These are phyloP conservation scores for Hsuehochloa calcarea DNA, from an alignment of 176 grass and related monocot genomes.

Conservation along the genomic window DNA sequence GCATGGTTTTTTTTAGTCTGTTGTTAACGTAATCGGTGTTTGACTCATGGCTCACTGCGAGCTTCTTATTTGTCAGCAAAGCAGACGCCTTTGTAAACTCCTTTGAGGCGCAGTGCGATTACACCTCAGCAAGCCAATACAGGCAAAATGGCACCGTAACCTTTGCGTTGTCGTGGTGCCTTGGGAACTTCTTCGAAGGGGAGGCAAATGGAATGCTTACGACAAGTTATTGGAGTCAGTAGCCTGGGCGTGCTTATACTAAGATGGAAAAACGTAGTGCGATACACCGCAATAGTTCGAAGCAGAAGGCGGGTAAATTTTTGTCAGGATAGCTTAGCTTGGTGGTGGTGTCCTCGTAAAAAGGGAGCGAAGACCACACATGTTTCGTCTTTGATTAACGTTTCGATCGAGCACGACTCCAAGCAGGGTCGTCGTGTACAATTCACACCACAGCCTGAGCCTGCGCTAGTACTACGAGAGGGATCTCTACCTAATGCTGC, in stretches of 20 bases:
- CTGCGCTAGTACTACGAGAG: too few species aligned
- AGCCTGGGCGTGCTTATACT: neutral
- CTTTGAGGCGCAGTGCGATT: constrained; percentile 17
- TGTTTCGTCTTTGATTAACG: neutral
- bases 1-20: neutral
- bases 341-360: neutral
- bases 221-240: neutral
- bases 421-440: neutral
- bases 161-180: neutral
- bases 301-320: neutral
- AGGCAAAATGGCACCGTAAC: neutral
- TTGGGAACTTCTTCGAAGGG: neutral
- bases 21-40: neutral
- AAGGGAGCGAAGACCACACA: neutral
- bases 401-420: neutral
- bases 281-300: neutral
- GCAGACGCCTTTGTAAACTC: neutral
- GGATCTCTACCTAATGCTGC: neutral
- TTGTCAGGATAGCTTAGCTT: neutral
- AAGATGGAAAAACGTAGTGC: neutral
- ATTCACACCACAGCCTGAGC: neutral
- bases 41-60: neutral
- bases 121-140: neutral
- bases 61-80: neutral
- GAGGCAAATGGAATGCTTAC: neutral